Evolutionary conservation across 2,329 filamentous ascomycete species (phyloP), one percentile per base, ranked within the genome.

Genomic region (Sporothrix pseudoabietina): DNA sequence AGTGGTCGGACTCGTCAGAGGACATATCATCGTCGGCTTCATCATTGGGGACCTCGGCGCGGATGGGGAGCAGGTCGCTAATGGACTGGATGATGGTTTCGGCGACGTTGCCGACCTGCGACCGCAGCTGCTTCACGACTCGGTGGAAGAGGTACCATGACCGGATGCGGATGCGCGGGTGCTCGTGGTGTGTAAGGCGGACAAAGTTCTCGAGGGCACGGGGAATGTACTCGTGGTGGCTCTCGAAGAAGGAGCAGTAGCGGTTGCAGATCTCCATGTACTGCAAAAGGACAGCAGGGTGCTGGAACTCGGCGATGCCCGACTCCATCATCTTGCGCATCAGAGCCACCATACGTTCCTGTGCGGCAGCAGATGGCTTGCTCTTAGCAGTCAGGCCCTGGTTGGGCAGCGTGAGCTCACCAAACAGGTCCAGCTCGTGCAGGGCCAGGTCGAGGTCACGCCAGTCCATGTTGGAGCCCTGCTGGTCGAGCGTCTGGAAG

Each of bases 191-290:
- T 3, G 96, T 93, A 66, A 98, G 88, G 14, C 91, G 89, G 63
- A 99, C 93, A 81, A 99, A 98, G 79, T 92, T 94, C 79, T 98
- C 94, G 57, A 99, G 86, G 0, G 96, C 94, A 76, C 91, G 91
- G 1, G 93, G 93, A 69, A 98, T 97, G 75, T 93, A 90, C 30
- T 91, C 86, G 41, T 90, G 87, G 79, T 97, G 92, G 72, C 90
- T 89, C 79, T 98, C 94, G 80, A 99, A 98, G 81, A 98, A 97
- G 39, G 90, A 89, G 80, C 91, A 93, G 82, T 99, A 99, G 69
- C 96, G 91, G 72, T 97, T 94, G 81, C 94, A 97, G 49, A 97
- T 97, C 81, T 99, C 96, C 94, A 99, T 98, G 80, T 97, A 99
- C 82, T 98, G 94, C 30, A 99, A 86, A 76, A 98, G 89, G 70